These are phyloP conservation scores for Cladosporium sp. DNA, from an alignment of 2,329 filamentous ascomycete species.

Conservation along the genomic window DNA sequence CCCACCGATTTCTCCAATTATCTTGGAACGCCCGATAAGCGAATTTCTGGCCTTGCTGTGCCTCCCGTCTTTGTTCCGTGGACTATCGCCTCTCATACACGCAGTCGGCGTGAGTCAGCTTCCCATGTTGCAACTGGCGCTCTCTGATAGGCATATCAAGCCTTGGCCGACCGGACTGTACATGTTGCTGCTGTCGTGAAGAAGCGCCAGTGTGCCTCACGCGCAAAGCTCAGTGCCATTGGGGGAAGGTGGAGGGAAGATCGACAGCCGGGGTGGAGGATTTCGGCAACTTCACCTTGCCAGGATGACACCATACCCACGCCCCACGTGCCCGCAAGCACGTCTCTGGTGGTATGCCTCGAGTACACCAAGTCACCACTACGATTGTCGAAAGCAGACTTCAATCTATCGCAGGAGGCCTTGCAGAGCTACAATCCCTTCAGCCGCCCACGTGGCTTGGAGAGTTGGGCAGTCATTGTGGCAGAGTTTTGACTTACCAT, in stretches of 20 bases:
- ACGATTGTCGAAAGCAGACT: background rate
- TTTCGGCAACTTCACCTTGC: background rate
- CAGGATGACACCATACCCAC: background rate
- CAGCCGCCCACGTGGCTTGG: slow-evolving; percentile 1
- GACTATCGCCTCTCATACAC: too few relatives aligned
- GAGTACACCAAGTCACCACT: background rate
- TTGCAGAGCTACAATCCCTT: background rate
- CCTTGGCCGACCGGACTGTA: too few relatives aligned
- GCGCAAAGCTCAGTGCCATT: too few relatives aligned
- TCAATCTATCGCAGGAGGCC: background rate
- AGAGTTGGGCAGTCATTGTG: background rate
- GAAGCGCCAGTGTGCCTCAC: too few relatives aligned
- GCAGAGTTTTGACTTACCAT: background rate
- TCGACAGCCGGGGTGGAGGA: background rate
- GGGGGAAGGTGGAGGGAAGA: background rate
- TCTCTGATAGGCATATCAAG: too few relatives aligned
- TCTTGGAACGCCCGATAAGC: too few relatives aligned
- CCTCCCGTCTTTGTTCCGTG: too few relatives aligned
- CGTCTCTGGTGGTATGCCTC: slow-evolving; percentile 1
- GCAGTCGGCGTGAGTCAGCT: too few relatives aligned
- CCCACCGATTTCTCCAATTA: too few relatives aligned
- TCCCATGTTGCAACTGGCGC: too few relatives aligned
- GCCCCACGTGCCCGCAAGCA: slow-evolving; percentile 7
- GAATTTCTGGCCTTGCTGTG: too few relatives aligned
- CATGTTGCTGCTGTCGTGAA: too few relatives aligned